Evolutionary conservation across 805 yeast species (phyloP).

Genomic region (Candida yuanshanica): DNA sequence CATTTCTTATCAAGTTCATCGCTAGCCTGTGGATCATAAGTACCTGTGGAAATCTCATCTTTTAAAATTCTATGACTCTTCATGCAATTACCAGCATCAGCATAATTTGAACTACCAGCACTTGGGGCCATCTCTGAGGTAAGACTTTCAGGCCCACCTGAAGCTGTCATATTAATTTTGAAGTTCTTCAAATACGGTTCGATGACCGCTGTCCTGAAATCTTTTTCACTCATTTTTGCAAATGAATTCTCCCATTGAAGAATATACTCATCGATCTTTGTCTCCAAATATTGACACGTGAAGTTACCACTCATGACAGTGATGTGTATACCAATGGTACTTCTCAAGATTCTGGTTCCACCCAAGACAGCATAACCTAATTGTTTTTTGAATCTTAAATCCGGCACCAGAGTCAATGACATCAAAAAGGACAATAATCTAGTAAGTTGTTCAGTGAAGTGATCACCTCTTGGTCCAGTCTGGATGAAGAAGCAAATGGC

Average conservation of each 20-base stretch:
- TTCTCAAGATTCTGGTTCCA: conserved; percentile 46
- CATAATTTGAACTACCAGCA: conserved; percentile 28
- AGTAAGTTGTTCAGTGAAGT: conserved; percentile 33
- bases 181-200: conserved; percentile 31
- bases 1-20: neutral
- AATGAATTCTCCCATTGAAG: conserved; percentile 33
- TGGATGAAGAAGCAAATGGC: conserved; percentile 52
- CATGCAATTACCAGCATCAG: conserved; percentile 21
- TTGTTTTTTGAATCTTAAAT: conserved; percentile 49
- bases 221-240: conserved; percentile 25
- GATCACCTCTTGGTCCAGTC: conserved; percentile 42
- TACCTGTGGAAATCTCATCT: conserved; percentile 17
- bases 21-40: conserved; percentile 24
- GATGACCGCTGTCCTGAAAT: conserved; percentile 32
- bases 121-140: conserved; percentile 29
- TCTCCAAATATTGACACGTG: conserved; percentile 35
- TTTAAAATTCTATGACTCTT: conserved; percentile 37
- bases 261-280: conserved; percentile 44
- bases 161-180: conserved; percentile 10
- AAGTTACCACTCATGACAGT: conserved; percentile 47
- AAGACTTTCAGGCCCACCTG: conserved; percentile 31
- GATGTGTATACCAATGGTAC: conserved; percentile 54
- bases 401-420: conserved; percentile 37
- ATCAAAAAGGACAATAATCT: conserved; percentile 42
- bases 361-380: conserved; percentile 60